These are phyloP conservation scores for Cafeteria roenbergensis DNA, from an alignment of 108 stramenopile species.

Conservation along the genomic window DNA sequence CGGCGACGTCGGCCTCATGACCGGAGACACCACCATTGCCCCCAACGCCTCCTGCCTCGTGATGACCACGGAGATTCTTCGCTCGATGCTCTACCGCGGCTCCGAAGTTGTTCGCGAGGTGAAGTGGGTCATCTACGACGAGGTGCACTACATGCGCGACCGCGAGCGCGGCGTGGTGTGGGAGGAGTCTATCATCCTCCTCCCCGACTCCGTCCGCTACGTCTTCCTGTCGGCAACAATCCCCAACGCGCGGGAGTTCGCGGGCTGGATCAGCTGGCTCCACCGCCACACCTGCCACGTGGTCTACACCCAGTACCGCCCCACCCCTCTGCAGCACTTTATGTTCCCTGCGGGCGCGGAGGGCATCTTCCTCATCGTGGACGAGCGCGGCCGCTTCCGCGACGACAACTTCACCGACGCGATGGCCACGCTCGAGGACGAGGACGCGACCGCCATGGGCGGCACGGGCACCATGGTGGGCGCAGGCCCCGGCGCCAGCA, in stretches of 20 bases:
- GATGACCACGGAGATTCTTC: conserved; percentile 97
- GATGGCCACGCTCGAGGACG: conserved; percentile 56
- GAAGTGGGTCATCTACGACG: conserved; percentile 91
- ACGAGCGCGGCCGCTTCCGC: conserved; percentile 84
- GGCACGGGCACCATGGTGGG: too few relatives aligned
- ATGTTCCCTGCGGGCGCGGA: conserved; percentile 82
- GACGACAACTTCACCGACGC: conserved; percentile 88
- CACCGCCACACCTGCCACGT: conserved; percentile 99
- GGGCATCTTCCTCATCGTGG: conserved; percentile 88
- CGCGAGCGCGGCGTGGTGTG: conserved; percentile 78
- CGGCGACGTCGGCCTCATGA: conserved; percentile 89
- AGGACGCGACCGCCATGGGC: too few relatives aligned
- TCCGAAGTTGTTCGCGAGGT: conserved; percentile 92
- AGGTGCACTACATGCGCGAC: conserved; percentile 98
- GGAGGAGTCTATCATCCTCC: conserved; percentile 90
- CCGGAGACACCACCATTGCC: conserved; percentile 96
- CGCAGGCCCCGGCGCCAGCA: conserved; percentile 12
- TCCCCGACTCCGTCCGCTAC: conserved; percentile 77
- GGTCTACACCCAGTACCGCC: conserved; percentile 97
- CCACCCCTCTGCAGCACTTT: conserved; percentile 91
- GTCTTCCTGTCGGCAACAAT: conserved; percentile 96
- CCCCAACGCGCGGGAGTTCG: conserved; percentile 84
- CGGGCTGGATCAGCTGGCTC: conserved; percentile 58
- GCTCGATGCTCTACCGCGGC: conserved; percentile 96
- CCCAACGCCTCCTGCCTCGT: conserved; percentile 83